phyloP scores from a whole-genome alignment of 2,329 filamentous ascomycete genomes.

The Colletotrichum camelliae region DNA sequence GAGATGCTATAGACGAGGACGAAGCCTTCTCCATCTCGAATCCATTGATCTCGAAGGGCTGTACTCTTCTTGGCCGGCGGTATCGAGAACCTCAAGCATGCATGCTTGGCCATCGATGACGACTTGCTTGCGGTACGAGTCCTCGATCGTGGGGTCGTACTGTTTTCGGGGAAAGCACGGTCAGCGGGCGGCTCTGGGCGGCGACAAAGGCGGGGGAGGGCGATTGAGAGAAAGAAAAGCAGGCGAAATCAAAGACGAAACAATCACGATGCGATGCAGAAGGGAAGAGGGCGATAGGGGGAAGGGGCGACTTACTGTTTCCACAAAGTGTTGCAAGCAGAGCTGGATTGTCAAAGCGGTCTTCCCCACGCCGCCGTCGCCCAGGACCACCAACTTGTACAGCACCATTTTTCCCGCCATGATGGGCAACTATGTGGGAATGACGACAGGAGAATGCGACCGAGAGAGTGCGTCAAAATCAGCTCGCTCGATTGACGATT shows the following conservation, averaged over 20 bases:
- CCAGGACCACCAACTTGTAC: constrained; percentile 95
- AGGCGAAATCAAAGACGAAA: neutral
- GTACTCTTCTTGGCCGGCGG: constrained; percentile 98
- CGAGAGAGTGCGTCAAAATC: neutral
- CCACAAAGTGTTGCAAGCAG: constrained; percentile 97
- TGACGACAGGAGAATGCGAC: constrained; percentile 24
- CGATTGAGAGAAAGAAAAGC: constrained; percentile 8
- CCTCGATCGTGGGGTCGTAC: constrained; percentile 89
- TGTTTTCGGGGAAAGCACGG: constrained; percentile 34
- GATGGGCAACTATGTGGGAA: constrained; percentile 31
- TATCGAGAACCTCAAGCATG: constrained; percentile 97
- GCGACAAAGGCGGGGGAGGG: constrained; percentile 16
- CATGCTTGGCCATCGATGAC: constrained; percentile 95
- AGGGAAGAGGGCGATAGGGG: neutral
- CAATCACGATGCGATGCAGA: neutral
- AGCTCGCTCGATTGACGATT: constrained; percentile 15
- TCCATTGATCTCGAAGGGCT: constrained; percentile 96
- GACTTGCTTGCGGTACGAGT: constrained; percentile 87
- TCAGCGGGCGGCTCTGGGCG: constrained; percentile 19
- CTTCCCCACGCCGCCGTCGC: constrained; percentile 93
- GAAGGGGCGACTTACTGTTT: constrained; percentile 67
- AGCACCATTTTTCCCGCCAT: constrained; percentile 96
- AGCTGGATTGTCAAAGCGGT: constrained; percentile 95
- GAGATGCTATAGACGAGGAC: constrained; percentile 99
- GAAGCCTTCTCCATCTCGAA: constrained; percentile 96